Percentiles rank a stretch among this genome's conserved stretches.
These are phyloP conservation scores for Beauveria sp. DNA, from an alignment of 2,329 filamentous ascomycete species.

Conservation along the genomic window DNA sequence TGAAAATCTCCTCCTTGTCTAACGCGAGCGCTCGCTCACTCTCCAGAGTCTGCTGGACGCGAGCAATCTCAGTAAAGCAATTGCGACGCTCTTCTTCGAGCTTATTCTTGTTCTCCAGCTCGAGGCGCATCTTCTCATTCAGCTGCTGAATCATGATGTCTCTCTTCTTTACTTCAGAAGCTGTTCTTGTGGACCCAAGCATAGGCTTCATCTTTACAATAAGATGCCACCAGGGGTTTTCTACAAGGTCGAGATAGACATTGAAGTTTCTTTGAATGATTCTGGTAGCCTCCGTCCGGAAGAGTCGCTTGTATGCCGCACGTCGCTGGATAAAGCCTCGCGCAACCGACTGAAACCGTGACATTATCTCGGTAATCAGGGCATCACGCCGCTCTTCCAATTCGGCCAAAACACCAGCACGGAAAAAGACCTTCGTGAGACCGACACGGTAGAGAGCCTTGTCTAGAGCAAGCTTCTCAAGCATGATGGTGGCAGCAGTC, in stretches of 20 bases:
- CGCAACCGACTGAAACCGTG: conserved; percentile 84
- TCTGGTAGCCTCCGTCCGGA: conserved; percentile 86
- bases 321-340: conserved; percentile 84
- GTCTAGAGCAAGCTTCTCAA: conserved; percentile 83
- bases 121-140: conserved; percentile 72
- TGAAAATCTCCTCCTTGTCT: conserved; percentile 99
- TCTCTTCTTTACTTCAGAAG: conserved; percentile 86
- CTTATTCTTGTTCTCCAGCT: conserved; percentile 65
- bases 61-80: conserved; percentile 77
- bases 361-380: conserved; percentile 89
- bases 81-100: conserved; percentile 88
- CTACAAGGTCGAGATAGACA: conserved; percentile 80
- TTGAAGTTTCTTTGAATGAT: conserved; percentile 95
- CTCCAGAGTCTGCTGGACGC: conserved; percentile 88
- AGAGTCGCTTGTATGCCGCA: conserved; percentile 85
- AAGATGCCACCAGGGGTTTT: conserved; percentile 96
- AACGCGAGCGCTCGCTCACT: conserved; percentile 91
- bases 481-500: conserved; percentile 73
- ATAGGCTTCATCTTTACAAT: conserved; percentile 93
- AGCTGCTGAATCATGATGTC: conserved; percentile 89
- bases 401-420: conserved; percentile 90
- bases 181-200: conserved; percentile 83
- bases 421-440: conserved; percentile 95
- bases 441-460: conserved; percentile 84
- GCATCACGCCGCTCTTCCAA: conserved; percentile 92